Base-by-base conservation (phyloP, 2,329 filamentous ascomycete genomes). In the Chaetoscypha palmicola region DNA sequence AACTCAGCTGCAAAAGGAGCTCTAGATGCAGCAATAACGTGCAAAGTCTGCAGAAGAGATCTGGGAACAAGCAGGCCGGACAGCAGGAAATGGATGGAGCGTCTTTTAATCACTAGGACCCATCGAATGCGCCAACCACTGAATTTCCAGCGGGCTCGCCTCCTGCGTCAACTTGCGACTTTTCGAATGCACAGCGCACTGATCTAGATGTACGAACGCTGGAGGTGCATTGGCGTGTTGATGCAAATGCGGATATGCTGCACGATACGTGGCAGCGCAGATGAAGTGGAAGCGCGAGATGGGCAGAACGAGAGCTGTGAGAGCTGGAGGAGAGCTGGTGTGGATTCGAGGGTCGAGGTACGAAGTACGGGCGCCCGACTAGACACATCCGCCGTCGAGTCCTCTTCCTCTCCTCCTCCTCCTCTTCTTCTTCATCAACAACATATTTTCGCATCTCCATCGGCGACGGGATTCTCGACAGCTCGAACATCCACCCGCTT, bases 191-290 rank as follows among this genome's bases (percentile, higher is more conserved):
- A 53, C 47, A 45, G 44, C 30, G 52, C 46, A 46, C 37, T 50
- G 50, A 54, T 57, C 50, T 53, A 47, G 48, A 52, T 47, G 55
- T 56, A 51, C 48, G 47, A 55, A 38, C 35, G 51, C 48, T 46
- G 55, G 48, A 55, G 48, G 21, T 58, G 54, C 57, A 59, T 54
- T 42, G 34, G 41, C 33, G 52, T 51, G 48, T 53, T 55, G 54
- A 54, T 52, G 54, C 48, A 12, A n/a, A 12, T 28, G 24, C 12
- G 38, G 40, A 49, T 47, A 23, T 47, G 32, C 48, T 54, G 53
- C 53, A 54, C 43, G 47, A 50, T 54, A 59, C 56, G 56, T 59
- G 55, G 54, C 57, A 57, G 51, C 55, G 49, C 55, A 48, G 47
- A 34, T 23, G 22, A 36, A 35, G 32, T 22, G 23, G 17, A 28